phyloP scores from a whole-genome alignment of 1,284 basidiomycete genomes.

The Pascua sp. region DNA sequence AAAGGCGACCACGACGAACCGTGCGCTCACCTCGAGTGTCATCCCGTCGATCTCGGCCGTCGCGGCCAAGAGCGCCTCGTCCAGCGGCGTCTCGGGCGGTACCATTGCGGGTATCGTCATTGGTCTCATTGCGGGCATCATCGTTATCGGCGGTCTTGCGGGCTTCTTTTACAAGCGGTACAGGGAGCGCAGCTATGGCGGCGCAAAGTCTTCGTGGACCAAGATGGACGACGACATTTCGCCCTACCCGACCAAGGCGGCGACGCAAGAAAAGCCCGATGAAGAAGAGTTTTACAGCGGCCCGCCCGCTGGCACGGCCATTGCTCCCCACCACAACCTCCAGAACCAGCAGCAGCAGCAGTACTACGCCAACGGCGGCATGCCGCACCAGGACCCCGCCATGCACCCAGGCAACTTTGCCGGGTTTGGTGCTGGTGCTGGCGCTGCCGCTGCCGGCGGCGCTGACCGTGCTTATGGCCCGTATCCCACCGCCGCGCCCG shows the following conservation, averaged over 20 bases:
- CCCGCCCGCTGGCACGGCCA: background rate
- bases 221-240: slow-evolving; percentile 43
- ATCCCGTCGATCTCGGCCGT: slow-evolving; percentile 3
- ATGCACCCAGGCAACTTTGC: slow-evolving; percentile 31
- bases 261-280: slow-evolving; percentile 3
- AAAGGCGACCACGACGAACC: too few species aligned
- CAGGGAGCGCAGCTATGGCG: slow-evolving; percentile 9
- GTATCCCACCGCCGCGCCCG: slow-evolving; percentile 16
- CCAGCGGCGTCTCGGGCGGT: slow-evolving; percentile 12
- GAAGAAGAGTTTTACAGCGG: slow-evolving; percentile 14
- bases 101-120: slow-evolving; percentile 19
- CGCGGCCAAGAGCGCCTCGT: background rate
- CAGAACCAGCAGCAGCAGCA: slow-evolving; percentile 18
- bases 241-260: slow-evolving; percentile 27
- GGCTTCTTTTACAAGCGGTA: slow-evolving; percentile 28
- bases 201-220: slow-evolving; percentile 28
- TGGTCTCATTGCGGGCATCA: slow-evolving; percentile 11
- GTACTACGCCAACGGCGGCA: slow-evolving; percentile 28
- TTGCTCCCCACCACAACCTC: too few species aligned
- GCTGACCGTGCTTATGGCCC: slow-evolving; percentile 19
- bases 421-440: slow-evolving; percentile 26
- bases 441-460: too few species aligned
- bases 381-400: slow-evolving; percentile 24
- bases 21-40: too few species aligned
- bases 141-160: slow-evolving; percentile 17